phyloP scores from a whole-genome alignment of 371 early-diverging fungal genomes.

The Rozella allomycis region DNA sequence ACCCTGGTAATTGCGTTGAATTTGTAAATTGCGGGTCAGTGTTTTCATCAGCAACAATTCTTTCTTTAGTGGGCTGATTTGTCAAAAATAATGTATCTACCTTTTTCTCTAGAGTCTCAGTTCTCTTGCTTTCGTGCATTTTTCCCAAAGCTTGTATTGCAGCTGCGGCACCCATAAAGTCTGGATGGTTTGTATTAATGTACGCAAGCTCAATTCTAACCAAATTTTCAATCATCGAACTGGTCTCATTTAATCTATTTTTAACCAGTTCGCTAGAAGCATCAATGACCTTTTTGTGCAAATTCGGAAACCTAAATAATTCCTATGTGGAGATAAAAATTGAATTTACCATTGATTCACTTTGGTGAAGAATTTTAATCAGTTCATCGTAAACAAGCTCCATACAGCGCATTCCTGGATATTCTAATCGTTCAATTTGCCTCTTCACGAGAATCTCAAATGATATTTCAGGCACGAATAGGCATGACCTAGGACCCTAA shows the following conservation, averaged over 20 bases:
- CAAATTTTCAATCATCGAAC: constrained; percentile 41
- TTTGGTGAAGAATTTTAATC: constrained; percentile 56
- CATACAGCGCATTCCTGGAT: constrained; percentile 59
- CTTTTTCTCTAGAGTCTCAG: neutral
- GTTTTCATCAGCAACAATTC: too few species aligned
- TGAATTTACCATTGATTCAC: neutral
- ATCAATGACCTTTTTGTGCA: constrained; percentile 49
- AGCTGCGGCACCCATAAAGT: constrained; percentile 56
- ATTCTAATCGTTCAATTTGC: constrained; percentile 50
- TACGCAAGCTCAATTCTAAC: constrained; percentile 66
- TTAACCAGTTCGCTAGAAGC: constrained; percentile 54
- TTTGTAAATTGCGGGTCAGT: too few species aligned
- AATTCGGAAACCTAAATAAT: constrained; percentile 48
- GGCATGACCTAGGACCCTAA: constrained; percentile 47
- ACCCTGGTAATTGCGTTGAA: too few species aligned
- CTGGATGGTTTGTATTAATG: constrained; percentile 80
- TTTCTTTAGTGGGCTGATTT: too few species aligned
- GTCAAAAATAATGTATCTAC: neutral
- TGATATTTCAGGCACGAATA: constrained; percentile 75
- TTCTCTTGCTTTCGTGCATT: constrained; percentile 4
- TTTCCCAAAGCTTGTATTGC: too few species aligned
- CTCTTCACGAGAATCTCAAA: constrained; percentile 69
- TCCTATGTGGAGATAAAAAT: constrained; percentile 15
- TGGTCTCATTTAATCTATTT: constrained; percentile 46
- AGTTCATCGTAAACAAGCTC: constrained; percentile 71